These are phyloP conservation scores for Botrytis tulipae DNA, from an alignment of 2,329 filamentous ascomycete species.

Conservation along the genomic window DNA sequence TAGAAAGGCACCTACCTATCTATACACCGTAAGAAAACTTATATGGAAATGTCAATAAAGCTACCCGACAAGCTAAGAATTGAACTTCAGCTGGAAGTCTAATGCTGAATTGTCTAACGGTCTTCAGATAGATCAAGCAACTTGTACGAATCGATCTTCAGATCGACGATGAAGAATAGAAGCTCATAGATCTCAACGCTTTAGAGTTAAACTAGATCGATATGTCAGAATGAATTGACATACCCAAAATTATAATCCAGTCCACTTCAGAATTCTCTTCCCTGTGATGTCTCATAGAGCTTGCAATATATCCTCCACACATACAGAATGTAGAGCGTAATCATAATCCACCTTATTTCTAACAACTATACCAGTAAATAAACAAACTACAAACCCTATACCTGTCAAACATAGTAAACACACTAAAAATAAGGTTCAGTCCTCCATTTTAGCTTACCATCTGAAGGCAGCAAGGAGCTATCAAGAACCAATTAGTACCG, in stretches of 20 bases:
- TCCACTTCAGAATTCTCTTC: neutral
- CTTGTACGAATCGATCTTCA: neutral
- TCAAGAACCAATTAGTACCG: neutral
- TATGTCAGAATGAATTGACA: too few relatives aligned
- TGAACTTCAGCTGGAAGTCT: too few relatives aligned
- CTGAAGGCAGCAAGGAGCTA: too few relatives aligned
- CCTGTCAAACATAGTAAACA: neutral
- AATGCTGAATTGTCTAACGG: too few relatives aligned
- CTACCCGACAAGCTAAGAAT: neutral
- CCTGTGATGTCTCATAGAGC: neutral
- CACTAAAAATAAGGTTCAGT: neutral
- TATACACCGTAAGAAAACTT: neutral
- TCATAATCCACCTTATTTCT: neutral
- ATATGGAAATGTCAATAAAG: neutral
- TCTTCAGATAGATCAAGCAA: too few relatives aligned
- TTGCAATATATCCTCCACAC: neutral
- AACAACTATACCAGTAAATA: fast-evolving
- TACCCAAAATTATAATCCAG: too few relatives aligned
- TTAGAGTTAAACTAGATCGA: too few relatives aligned
- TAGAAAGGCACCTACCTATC: neutral
- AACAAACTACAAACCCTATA: neutral
- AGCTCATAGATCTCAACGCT: neutral
- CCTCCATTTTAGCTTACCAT: neutral
- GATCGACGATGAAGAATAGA: neutral
- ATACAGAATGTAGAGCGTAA: neutral